Evolutionary conservation across 148 eudicot genomes (phyloP).

Genomic region (Vaccinium corymbosum): DNA sequence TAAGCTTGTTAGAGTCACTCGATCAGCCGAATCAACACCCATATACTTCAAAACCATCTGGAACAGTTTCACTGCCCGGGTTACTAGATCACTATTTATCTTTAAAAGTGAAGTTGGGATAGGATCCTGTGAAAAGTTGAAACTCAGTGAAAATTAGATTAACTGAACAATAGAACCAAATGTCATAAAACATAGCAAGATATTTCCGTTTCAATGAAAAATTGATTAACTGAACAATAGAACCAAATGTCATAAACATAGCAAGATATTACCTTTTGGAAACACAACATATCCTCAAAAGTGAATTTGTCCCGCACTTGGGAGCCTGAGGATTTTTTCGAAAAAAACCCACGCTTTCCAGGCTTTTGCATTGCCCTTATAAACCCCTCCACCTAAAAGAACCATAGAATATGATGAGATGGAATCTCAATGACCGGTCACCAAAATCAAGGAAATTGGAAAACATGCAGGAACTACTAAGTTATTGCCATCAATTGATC

Average conservation of each 20-base stretch:
- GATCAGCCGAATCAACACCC: conserved; percentile 84
- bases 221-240: conserved; percentile 6
- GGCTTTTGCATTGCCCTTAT: conserved; percentile 96
- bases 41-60: conserved; percentile 90
- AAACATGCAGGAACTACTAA: neutral
- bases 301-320: conserved; percentile 79
- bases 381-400: conserved; percentile 84
- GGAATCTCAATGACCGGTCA: neutral
- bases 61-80: conserved; percentile 80
- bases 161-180: conserved; percentile 12
- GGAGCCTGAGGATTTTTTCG: conserved; percentile 70
- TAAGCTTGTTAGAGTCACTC: conserved; percentile 60
- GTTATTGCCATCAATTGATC: neutral
- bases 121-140: conserved; percentile 66
- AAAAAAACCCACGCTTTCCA: conserved; percentile 85
- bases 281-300: conserved; percentile 97
- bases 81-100: conserved; percentile 69
- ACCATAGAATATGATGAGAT: conserved; percentile 3
- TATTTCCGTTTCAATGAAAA: conserved; percentile 2
- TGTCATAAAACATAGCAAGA: conserved; percentile 5
- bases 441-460: neutral
- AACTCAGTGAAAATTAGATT: neutral
- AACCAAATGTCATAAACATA: conserved; percentile 7
- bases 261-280: conserved; percentile 67
- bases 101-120: conserved; percentile 90